Evolutionary conservation across 345 rosid genomes (phyloP).

Genomic region (Lagerstroemia speciosa): DNA sequence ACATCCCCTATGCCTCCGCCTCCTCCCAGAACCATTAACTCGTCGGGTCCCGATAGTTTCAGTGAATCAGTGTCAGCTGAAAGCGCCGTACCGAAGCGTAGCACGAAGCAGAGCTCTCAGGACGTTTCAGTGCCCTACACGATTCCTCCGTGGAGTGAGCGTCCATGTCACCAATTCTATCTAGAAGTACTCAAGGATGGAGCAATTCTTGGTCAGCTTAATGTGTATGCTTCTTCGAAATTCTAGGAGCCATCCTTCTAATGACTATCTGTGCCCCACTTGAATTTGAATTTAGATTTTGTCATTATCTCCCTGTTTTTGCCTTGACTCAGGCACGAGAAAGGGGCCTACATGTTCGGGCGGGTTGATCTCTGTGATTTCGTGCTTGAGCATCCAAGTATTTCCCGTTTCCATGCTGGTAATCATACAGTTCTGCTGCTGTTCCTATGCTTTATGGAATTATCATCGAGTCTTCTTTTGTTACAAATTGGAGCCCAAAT

Average conservation of each 20-base stretch:
- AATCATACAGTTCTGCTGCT: constrained; percentile 6
- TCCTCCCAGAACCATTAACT: constrained; percentile 28
- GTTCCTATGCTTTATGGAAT: not conserved
- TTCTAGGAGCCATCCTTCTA: not conserved
- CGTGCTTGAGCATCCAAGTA: constrained; percentile 76
- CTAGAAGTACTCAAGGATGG: constrained; percentile 90
- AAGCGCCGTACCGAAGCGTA: not conserved
- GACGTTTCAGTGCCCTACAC: constrained; percentile 52
- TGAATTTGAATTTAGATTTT: not conserved
- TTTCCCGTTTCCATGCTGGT: constrained; percentile 97
- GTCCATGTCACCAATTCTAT: constrained; percentile 51
- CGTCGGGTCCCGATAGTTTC: constrained; percentile 5
- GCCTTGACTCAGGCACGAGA: constrained; percentile 40
- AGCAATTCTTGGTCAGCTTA: constrained; percentile 46
- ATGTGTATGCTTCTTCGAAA: constrained; percentile 34
- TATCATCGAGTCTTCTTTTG: not conserved
- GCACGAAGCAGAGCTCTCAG: not conserved
- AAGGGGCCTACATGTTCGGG: constrained; percentile 96
- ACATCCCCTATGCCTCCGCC: constrained; percentile 46
- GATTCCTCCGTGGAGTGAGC: constrained; percentile 86
- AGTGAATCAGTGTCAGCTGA: constrained; percentile 8
- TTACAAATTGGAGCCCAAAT: too few relatives aligned
- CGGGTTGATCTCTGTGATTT: constrained; percentile 83
- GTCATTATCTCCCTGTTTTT: not conserved
- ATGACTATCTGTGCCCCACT: not conserved